Conservation (phyloP, 2,329 filamentous ascomycete genomes). For the Colletotrichum graminicola region DNA sequence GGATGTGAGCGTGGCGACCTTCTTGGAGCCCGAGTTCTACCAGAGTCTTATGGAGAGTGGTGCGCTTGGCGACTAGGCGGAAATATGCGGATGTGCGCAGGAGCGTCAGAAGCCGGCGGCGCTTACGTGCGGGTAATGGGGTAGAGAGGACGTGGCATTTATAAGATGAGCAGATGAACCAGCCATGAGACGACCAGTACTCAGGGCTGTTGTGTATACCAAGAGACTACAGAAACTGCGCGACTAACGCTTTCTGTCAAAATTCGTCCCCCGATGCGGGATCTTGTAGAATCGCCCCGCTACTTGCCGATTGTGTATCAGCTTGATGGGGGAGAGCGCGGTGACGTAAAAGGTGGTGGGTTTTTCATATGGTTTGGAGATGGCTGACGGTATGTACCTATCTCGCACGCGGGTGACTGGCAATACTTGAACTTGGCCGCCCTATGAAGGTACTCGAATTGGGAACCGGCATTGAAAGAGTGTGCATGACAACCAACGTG, state of each 20-base stretch:
- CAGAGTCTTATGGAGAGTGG: constrained; percentile 89
- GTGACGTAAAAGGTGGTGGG: background rate
- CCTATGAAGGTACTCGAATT: constrained; percentile 1
- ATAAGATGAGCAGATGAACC: constrained; percentile 24
- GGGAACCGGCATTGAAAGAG: background rate
- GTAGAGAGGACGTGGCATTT: constrained; percentile 7
- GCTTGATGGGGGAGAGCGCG: background rate
- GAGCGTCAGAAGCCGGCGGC: constrained; percentile 7
- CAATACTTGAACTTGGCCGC: background rate
- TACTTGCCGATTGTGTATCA: background rate
- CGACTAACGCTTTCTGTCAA: background rate
- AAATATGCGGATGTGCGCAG: background rate
- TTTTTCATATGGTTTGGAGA: background rate
- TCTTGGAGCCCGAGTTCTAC: constrained; percentile 95
- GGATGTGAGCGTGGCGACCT: constrained; percentile 95
- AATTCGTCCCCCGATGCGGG: background rate
- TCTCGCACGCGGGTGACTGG: background rate
- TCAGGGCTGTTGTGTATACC: constrained; percentile 32
- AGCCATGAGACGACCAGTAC: constrained; percentile 22
- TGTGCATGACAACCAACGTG: background rate
- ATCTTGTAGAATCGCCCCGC: background rate
- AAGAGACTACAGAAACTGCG: constrained; percentile 3
- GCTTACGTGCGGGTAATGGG: constrained; percentile 12
- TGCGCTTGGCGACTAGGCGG: constrained; percentile 72
- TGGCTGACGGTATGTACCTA: background rate